These are phyloP conservation scores for Backusella circina DNA, from an alignment of 192 early-diverging fungal species.

Conservation along the genomic window DNA sequence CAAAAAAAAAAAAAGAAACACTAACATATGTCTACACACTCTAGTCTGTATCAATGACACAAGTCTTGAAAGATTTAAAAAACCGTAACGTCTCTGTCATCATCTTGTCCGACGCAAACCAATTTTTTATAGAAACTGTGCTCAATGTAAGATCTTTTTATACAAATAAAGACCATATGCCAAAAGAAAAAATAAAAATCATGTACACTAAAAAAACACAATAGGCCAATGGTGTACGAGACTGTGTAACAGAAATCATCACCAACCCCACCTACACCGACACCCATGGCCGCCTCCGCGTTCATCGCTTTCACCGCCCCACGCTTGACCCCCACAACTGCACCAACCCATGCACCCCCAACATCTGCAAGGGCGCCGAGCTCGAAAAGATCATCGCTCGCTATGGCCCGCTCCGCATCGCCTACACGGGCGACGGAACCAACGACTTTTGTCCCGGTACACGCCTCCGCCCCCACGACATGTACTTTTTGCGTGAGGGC, in stretches of 20 bases:
- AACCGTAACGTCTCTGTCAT: conserved; percentile 40
- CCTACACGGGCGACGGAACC: background rate
- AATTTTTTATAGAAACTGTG: conserved; percentile 56
- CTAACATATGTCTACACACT: background rate
- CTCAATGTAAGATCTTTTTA: conserved; percentile 41
- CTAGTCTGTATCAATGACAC: conserved; percentile 45
- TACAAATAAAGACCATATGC: background rate
- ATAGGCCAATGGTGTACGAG: conserved; percentile 46
- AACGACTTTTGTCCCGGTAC: conserved; percentile 10
- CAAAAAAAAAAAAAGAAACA: background rate
- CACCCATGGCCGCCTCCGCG: conserved; percentile 34
- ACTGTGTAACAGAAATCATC: conserved; percentile 46
- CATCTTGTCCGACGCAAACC: conserved; percentile 64
- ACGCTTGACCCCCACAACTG: conserved; percentile 47
- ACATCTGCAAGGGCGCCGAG: conserved; percentile 60
- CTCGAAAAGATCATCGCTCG: background rate
- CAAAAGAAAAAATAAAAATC: background rate
- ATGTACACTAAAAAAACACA: no score
- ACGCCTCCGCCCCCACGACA: background rate
- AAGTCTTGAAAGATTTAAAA: conserved; percentile 43
- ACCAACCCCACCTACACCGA: conserved; percentile 56
- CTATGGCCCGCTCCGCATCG: background rate
- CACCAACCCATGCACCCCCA: conserved; percentile 46
- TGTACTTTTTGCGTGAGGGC: background rate
- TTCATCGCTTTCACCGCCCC: conserved; percentile 38